Evolutionary conservation across 331 rosid genomes (phyloP).

Genomic region (Malus hybrid): DNA sequence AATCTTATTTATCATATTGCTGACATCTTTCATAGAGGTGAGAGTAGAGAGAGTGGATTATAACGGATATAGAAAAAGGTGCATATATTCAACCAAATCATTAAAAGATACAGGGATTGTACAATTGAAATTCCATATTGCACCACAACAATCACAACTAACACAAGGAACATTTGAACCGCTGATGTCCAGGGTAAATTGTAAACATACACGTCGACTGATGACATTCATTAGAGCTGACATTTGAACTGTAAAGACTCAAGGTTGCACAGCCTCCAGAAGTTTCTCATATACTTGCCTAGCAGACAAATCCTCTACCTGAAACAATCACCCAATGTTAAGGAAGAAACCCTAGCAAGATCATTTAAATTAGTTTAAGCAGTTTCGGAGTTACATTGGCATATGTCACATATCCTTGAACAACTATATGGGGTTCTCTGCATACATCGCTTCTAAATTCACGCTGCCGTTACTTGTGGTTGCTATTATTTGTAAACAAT

Average conservation of each 20-base stretch:
- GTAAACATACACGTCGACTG: too few species aligned
- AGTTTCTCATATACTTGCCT: too few species aligned
- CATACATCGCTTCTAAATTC: background rate
- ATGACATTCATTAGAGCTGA: too few species aligned
- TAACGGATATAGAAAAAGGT: too few species aligned
- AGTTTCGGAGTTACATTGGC: background rate
- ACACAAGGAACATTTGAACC: too few species aligned
- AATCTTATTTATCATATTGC: too few species aligned
- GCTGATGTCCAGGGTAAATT: too few species aligned
- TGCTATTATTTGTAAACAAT: background rate
- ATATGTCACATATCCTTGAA: background rate
- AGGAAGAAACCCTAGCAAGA: background rate
- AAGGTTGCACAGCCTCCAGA: too few species aligned
- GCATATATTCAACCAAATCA: background rate
- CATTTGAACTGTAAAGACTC: too few species aligned
- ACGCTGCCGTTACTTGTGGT: background rate
- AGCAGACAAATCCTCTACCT: too few species aligned
- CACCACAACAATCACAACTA: background rate
- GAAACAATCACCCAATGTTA: background rate
- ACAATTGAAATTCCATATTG: background rate
- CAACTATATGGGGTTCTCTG: background rate
- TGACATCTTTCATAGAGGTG: too few species aligned
- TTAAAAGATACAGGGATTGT: background rate
- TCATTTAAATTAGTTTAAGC: background rate
- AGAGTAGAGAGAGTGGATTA: too few species aligned